A percentile compares a stretch with the other conserved stretches of the same genome.
Evolutionary conservation across 257 asterid species (phyloP).

Genomic region (Solanum chilense): DNA sequence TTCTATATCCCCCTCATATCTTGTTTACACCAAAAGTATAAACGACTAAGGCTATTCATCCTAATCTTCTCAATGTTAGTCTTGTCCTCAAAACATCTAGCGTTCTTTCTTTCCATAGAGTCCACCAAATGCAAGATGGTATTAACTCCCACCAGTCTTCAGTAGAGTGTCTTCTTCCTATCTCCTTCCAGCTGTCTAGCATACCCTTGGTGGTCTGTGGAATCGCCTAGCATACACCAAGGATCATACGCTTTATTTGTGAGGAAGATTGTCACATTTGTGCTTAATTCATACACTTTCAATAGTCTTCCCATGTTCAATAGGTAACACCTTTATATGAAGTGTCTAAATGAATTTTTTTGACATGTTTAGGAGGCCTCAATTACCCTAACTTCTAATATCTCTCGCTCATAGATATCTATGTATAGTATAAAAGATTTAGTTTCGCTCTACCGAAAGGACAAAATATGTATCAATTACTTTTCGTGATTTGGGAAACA

Average conservation of each 20-base stretch:
- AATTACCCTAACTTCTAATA: background rate
- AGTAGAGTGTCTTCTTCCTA: too few relatives aligned
- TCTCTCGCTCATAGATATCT: background rate
- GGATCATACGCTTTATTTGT: background rate
- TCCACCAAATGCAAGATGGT: too few relatives aligned
- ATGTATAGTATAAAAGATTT: background rate
- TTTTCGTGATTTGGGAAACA: background rate
- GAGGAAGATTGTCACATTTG: background rate
- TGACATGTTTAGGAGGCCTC: background rate
- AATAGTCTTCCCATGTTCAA: background rate
- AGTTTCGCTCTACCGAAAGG: background rate
- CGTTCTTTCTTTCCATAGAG: too few relatives aligned
- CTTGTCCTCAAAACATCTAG: too few relatives aligned
- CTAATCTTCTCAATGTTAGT: too few relatives aligned
- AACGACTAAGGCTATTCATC: too few relatives aligned
- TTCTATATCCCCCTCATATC: too few relatives aligned
- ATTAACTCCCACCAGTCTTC: too few relatives aligned
- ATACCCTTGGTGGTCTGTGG: too few relatives aligned
- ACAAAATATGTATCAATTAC: background rate
- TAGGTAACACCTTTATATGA: background rate
- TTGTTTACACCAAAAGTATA: too few relatives aligned
- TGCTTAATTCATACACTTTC: background rate
- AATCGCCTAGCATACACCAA: too few relatives aligned
- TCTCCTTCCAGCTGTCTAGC: too few relatives aligned
- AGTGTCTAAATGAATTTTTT: background rate